Evolutionary conservation across 2,329 filamentous ascomycete species (phyloP).

Genomic region (Aspergillus sp.): DNA sequence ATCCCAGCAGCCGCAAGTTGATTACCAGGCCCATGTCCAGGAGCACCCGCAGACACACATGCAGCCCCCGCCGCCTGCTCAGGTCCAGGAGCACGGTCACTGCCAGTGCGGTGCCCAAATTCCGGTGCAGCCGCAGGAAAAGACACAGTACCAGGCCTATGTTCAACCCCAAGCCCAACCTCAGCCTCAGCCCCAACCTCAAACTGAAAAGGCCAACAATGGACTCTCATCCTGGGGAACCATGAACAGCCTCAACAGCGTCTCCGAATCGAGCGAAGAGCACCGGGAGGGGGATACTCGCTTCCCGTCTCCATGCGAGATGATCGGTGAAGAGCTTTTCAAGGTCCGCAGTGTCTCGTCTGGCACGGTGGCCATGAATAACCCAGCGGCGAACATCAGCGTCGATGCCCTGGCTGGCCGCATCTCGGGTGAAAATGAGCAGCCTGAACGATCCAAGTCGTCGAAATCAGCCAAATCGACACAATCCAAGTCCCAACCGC

Average conservation of each 20-base stretch:
- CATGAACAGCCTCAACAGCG: not conserved
- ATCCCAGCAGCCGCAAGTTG: too few species aligned
- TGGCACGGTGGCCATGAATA: not conserved
- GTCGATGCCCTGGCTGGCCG: not conserved
- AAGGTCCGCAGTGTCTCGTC: not conserved
- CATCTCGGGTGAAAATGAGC: not conserved
- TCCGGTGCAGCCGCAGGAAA: too few species aligned
- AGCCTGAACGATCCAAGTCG: not conserved
- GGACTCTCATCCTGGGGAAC: not conserved
- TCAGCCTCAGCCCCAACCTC: too few species aligned
- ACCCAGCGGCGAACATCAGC: not conserved
- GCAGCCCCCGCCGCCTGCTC: too few species aligned
- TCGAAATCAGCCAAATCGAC: too few species aligned
- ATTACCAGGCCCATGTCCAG: too few species aligned
- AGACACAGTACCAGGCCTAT: too few species aligned
- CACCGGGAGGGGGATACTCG: not conserved
- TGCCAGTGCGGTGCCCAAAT: too few species aligned
- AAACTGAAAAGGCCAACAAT: not conserved
- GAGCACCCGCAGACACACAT: too few species aligned
- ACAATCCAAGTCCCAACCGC: not conserved
- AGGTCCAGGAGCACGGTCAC: too few species aligned
- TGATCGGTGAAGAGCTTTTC: not conserved
- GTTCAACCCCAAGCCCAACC: too few species aligned
- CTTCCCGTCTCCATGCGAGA: not conserved
- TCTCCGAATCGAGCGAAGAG: not conserved